Evolutionary conservation across 2,329 filamentous ascomycete genomes (phyloP), one percentile per base, ranked within the genome.

Genomic region (Knoxdaviesia capensis): DNA sequence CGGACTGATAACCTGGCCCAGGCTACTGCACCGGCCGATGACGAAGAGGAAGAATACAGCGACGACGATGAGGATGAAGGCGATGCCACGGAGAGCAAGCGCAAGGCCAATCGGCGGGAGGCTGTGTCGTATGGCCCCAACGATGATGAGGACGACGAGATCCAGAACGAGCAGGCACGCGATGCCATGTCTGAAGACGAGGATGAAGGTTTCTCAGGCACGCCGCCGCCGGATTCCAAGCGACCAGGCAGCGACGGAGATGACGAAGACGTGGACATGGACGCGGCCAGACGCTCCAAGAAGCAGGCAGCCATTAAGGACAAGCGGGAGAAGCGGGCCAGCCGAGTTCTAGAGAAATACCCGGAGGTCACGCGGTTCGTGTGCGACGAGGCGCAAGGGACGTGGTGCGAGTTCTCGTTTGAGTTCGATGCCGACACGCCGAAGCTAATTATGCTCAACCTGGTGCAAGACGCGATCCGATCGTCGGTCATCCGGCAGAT

Each of bases 381-480:
- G 49, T 93, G 87, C 56, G 81, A 94, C 57, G 76, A 85, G 51
- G 66, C 66, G 44, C 63, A 64, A 11, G 87, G 85, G 48, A 70
- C 70, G 36, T 81, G 76, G 65, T 93, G 84, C 59, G 72, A 79
- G 48, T 74, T 96, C 53, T 81, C 80, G 10, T 72, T 96, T 45
- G 84, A 80, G 59, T 94, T 92, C 56, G 75, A 83, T 48, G 73
- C 79, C 36, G 65, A 72, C 37, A 80, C 80, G 9, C 82, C 88
- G 48, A 98, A 98, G 63, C 70, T 98, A 39, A 73, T 98, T 45
- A 90, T 98, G 72, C 76, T 96, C 45, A 83, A 82, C 52, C 68
- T 96, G 44, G 82, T 96, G 43, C 86, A 96, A 58, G 71, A 77
- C 10, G 83, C 83, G 8, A 75, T 84, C 42, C 74, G 74, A 48